Base-by-base conservation (phyloP, 768 basidiomycete genomes). In the Panaeolus cyanescens region DNA sequence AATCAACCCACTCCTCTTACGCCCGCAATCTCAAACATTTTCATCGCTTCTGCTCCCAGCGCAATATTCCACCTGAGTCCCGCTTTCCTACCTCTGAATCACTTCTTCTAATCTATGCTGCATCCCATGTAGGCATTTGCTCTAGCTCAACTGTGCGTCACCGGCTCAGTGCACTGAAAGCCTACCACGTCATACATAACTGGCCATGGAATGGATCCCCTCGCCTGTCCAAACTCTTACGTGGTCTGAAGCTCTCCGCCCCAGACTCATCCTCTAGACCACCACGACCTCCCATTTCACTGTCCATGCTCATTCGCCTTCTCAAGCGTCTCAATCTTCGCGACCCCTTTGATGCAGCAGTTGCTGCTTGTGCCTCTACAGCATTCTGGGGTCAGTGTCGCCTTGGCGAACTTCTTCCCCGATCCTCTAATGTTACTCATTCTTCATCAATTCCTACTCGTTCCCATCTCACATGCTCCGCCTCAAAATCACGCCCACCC, bases 151-250 rank as follows among this genome's bases (percentile, higher is more conserved):
- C 74, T 0, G 59, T 72, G 10, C 40, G 59, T 2, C 68, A 67
- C 25, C 62, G 72, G 20, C 39, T 75, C 4, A 53, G 63, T 9
- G 76, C 62, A 0, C 20, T 78, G 2, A 70, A 67, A 5, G 73
- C 74, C 0, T 79, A 77, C 76, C 78, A 79, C 40, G 61, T 69
- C 30, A 31, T 66, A 10, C 71, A 78, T 30, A 34, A 64, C 5
- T 31, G 65, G 1, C 39, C 59, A 0, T 79, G 71, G 71, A 33
- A 61, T 0, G 70, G 70, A 0, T 57, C 63, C 1, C n/a, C n/a
- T n/a, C 62, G 61, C 0, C 69, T 78, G 0, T 34, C 59, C 22
- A 69, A 73, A 20, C 59, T 74, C 1, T 36, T 75, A 0, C 61
- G 67, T 9, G 71, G 73, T 0, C 63, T 69, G 2, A 56, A 61